phyloP scores from a whole-genome alignment of 495 filamentous ascomycete species.

The Penicillium bialowiezense region DNA sequence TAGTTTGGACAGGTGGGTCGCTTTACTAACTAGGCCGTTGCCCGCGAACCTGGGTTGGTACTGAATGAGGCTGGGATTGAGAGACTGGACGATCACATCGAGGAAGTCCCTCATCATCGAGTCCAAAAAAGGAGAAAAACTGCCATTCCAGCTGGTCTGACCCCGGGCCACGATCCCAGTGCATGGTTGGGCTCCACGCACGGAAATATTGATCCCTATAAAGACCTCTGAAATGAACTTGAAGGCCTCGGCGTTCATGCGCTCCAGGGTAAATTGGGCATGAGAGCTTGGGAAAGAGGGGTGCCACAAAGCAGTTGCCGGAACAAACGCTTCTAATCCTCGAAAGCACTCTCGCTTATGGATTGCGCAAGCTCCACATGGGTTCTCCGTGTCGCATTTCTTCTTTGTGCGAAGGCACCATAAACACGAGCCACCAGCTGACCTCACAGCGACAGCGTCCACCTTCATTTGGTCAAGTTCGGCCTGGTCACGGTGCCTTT shows the following conservation, averaged over 20 bases:
- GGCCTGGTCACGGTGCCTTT: neutral
- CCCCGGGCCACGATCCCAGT: too few relatives aligned
- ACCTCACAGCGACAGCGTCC: slow-evolving; percentile 14
- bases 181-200: too few relatives aligned
- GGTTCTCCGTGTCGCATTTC: slow-evolving; percentile 15
- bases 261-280: too few relatives aligned
- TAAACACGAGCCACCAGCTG: slow-evolving; percentile 25
- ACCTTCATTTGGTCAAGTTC: slow-evolving; percentile 17
- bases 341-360: slow-evolving; percentile 19
- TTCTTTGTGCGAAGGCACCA: slow-evolving; percentile 28
- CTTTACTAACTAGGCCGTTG: too few relatives aligned
- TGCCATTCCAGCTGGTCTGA: too few relatives aligned
- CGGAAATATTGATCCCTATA: too few relatives aligned
- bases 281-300: slow-evolving; percentile 1
- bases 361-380: slow-evolving; percentile 18
- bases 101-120: too few relatives aligned
- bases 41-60: neutral
- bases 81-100: neutral
- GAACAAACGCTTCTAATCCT: slow-evolving; percentile 7
- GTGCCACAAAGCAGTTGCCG: neutral
- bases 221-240: too few relatives aligned
- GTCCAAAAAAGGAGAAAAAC: too few relatives aligned
- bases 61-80: slow-evolving; percentile 1
- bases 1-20: slow-evolving; percentile 9
- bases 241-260: too few relatives aligned